A percentile compares a stretch with the other conserved stretches of the same genome.
phyloP scores from a whole-genome alignment of 1,139 yeast species.

The Zygosaccharomyces pseudobailii region DNA sequence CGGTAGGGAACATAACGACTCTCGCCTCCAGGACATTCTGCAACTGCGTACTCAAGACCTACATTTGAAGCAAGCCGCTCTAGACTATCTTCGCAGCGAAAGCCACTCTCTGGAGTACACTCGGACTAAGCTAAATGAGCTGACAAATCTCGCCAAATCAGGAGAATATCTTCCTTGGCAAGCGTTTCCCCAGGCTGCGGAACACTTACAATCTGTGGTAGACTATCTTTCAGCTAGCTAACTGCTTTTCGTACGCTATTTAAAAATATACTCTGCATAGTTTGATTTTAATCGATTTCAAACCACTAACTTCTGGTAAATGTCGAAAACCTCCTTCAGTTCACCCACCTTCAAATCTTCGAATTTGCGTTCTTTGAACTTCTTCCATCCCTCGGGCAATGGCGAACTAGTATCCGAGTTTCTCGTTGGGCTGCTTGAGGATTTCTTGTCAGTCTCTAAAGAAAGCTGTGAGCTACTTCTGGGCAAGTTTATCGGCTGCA shows the following conservation, averaged over 20 bases:
- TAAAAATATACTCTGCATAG: not conserved
- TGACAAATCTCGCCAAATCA: constrained; percentile 15
- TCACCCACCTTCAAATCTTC: constrained; percentile 30
- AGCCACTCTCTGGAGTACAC: constrained; percentile 34
- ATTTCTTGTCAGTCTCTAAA: constrained; percentile 8
- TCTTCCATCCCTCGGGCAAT: constrained; percentile 18
- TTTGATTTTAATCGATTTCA: constrained; percentile 1
- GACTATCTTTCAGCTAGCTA: constrained; percentile 11
- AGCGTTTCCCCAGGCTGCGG: constrained; percentile 7
- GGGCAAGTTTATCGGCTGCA: constrained; percentile 10
- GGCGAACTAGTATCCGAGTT: not conserved
- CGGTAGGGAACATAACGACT: constrained; percentile 36
- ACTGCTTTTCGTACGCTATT: not conserved
- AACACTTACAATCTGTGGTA: constrained; percentile 10
- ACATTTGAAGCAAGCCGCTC: constrained; percentile 45
- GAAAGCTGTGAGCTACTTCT: constrained; percentile 15
- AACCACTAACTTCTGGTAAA: constrained; percentile 27
- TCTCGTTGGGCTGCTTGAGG: not conserved
- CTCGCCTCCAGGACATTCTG: constrained; percentile 37
- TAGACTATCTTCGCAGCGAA: constrained; percentile 42
- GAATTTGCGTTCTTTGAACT: constrained; percentile 22
- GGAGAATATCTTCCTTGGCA: constrained; percentile 18
- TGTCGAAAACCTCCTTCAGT: constrained; percentile 28
- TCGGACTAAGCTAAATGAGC: constrained; percentile 15
- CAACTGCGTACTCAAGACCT: constrained; percentile 40